Conservation (phyloP, 1,139 yeast genomes). For the Hemisphaericaspora xylanilytica region DNA sequence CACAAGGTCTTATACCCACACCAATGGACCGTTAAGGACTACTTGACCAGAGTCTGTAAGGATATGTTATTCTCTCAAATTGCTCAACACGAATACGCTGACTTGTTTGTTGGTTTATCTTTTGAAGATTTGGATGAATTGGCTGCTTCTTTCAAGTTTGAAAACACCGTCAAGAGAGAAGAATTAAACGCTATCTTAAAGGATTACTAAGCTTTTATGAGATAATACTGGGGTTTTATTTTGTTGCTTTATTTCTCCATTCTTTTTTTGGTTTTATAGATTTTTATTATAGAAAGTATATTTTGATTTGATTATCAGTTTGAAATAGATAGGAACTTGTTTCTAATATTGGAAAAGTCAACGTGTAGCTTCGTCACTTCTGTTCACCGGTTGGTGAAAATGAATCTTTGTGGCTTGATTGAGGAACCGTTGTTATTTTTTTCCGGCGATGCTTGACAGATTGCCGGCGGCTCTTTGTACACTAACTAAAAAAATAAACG, state of each 20-base stretch:
- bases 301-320: too few relatives aligned
- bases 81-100: slow-evolving; percentile 43
- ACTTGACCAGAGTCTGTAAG: slow-evolving; percentile 34
- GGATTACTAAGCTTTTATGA: slow-evolving; percentile 6
- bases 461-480: too few relatives aligned
- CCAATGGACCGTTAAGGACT: slow-evolving; percentile 32
- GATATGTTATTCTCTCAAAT: slow-evolving; percentile 42
- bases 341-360: too few relatives aligned
- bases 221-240: background rate
- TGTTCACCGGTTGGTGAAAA: too few relatives aligned
- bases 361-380: too few relatives aligned
- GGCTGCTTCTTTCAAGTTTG: slow-evolving; percentile 47
- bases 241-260: background rate
- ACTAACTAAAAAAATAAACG: background rate
- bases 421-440: too few relatives aligned
- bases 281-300: background rate
- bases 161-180: slow-evolving; percentile 38
- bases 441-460: too few relatives aligned
- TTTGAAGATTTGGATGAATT: slow-evolving; percentile 45
- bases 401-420: too few relatives aligned
- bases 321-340: too few relatives aligned
- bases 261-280: background rate
- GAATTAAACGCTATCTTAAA: slow-evolving; percentile 36
- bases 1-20: slow-evolving; percentile 36
- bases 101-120: slow-evolving; percentile 34